These are phyloP conservation scores for Leccinellum rugosiceps DNA, from an alignment of 768 basidiomycete species.

Conservation along the genomic window DNA sequence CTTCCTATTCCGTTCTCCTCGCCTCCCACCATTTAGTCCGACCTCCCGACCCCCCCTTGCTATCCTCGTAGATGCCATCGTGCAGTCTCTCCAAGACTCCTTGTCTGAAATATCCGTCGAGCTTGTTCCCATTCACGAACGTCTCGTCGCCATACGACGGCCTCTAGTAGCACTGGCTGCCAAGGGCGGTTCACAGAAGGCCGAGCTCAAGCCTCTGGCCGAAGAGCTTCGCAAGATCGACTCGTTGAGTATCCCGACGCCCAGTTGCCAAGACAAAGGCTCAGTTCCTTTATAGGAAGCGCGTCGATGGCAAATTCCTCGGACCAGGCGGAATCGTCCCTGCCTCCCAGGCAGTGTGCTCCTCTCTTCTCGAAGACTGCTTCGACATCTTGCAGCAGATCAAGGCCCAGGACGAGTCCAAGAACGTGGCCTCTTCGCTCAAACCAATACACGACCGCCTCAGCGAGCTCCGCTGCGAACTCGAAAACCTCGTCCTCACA, in stretches of 20 bases:
- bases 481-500: slow-evolving; percentile 90
- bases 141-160: slow-evolving; percentile 81
- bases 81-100: slow-evolving; percentile 77
- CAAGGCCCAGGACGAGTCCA: slow-evolving; percentile 86
- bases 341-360: slow-evolving; percentile 85
- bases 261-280: slow-evolving; percentile 17
- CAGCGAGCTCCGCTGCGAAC: slow-evolving; percentile 76
- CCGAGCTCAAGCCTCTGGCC: slow-evolving; percentile 84
- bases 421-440: slow-evolving; percentile 79
- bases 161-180: slow-evolving; percentile 86
- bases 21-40: background rate
- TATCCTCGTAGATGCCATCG: slow-evolving; percentile 57
- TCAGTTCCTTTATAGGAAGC: slow-evolving; percentile 51
- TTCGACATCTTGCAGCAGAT: slow-evolving; percentile 97
- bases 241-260: slow-evolving; percentile 67
- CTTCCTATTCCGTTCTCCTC: slow-evolving; percentile 7
- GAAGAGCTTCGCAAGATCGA: slow-evolving; percentile 96
- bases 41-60: background rate
- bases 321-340: slow-evolving; percentile 90
- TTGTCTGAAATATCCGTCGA: slow-evolving; percentile 86
- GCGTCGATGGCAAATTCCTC: slow-evolving; percentile 94
- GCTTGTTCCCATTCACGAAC: slow-evolving; percentile 87
- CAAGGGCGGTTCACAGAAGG: slow-evolving; percentile 79
- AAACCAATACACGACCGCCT: slow-evolving; percentile 94
- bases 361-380: slow-evolving; percentile 91